These are phyloP conservation scores for Madurella fahalii DNA, from an alignment of 2,329 filamentous ascomycete genomes.

Conservation along the genomic window DNA sequence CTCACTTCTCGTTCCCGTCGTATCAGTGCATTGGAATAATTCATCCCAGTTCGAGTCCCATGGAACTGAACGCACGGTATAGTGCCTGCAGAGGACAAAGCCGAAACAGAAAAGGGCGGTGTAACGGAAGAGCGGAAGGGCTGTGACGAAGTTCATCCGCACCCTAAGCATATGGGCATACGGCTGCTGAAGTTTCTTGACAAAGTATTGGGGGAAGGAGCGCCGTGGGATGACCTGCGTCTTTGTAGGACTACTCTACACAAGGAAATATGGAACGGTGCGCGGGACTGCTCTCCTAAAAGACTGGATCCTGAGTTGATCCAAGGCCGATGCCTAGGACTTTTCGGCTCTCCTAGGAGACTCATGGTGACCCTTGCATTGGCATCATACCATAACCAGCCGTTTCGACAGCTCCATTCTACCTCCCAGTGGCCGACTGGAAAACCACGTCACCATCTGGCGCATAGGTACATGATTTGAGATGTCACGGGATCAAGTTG, in stretches of 20 bases:
- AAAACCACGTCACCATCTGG: neutral
- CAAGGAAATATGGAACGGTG: no score
- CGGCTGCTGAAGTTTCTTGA: no score
- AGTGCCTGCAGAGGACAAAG: conserved; percentile 11
- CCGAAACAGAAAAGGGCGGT: conserved; percentile 15
- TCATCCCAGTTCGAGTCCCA: neutral
- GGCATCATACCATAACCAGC: no score
- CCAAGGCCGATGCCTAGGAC: neutral
- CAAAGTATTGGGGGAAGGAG: no score
- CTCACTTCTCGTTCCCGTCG: neutral
- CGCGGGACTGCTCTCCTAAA: no score
- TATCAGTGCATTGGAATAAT: neutral
- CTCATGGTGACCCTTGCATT: neutral
- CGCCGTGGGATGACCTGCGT: no score
- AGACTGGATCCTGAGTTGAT: no score
- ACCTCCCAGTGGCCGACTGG: no score
- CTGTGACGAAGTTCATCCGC: neutral
- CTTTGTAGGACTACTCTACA: no score
- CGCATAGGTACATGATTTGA: neutral
- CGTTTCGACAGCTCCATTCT: no score
- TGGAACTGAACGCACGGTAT: conserved; percentile 15
- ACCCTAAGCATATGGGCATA: neutral
- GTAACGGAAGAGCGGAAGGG: neutral
- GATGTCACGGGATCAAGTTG: conserved; percentile 18
- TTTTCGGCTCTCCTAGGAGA: neutral